These are phyloP conservation scores for Dendrobium nobile DNA, from an alignment of 106 monocot species.

Conservation along the genomic window DNA sequence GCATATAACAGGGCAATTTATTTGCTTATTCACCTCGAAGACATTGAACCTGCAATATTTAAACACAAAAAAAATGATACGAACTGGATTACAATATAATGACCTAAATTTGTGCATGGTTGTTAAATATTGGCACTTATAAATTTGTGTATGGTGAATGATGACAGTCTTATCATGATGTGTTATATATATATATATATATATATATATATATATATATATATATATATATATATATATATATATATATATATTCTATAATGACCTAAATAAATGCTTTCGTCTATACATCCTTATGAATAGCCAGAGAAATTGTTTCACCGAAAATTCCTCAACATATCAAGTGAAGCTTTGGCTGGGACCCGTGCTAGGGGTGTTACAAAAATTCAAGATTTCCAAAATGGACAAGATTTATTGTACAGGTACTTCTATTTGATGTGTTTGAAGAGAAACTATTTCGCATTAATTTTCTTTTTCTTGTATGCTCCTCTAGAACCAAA, in stretches of 20 bases:
- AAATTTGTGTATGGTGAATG: background rate
- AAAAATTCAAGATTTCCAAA: slow-evolving; percentile 54
- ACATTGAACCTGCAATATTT: no score
- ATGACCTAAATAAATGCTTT: slow-evolving; percentile 1
- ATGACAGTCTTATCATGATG: background rate
- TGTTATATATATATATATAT: no score
- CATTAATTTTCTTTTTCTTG: no score
- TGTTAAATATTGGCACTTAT: background rate
- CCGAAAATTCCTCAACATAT: slow-evolving; percentile 50
- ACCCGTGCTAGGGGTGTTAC: slow-evolving; percentile 74
- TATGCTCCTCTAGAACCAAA: background rate
- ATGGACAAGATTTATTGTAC: slow-evolving; percentile 70
- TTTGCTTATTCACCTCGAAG: no score
- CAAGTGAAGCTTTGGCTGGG: slow-evolving; percentile 91
- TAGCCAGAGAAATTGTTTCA: slow-evolving; percentile 99
- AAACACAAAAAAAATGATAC: no score
- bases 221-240: no score
- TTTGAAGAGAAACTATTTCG: no score
- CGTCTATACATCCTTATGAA: slow-evolving; percentile 27
- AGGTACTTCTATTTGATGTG: slow-evolving; percentile 30
- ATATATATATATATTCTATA: background rate
- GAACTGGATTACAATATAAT: no score
- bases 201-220: no score
- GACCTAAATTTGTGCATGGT: background rate
- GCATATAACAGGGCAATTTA: no score